Evolutionary conservation across 164 flowering plant species (phyloP), one percentile per base, ranked within the genome.

Genomic region (Magnolia changhungtana): DNA sequence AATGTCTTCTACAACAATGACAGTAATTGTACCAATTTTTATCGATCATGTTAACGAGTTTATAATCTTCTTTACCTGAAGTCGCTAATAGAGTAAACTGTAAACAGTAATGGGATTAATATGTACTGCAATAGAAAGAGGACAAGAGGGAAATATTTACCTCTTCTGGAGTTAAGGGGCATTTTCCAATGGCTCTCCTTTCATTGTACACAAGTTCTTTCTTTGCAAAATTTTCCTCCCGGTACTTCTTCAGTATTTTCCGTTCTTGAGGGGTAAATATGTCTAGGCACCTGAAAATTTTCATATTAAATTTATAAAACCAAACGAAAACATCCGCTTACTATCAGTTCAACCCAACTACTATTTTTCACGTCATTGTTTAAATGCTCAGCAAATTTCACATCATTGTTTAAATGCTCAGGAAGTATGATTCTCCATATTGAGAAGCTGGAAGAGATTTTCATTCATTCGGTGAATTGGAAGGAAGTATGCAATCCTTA

Each of bases 121-220:
- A 16, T 14, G 13, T 55, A 55, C 61, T 55, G 61, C 16, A 55
- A 55, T 55, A 55, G 18, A 11, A 55, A 55, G 61, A 55, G 50
- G 29, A 74, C 16, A 71, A 75, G 50, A n/a, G 45, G 76, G 63
- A 72, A 80, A 50, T 27, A 8, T 67, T 85, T 80, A 94, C 99
- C 99, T 96, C 99, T 85, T 96, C 99, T n/a, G 99, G 98, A 77
- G 99, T 96, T 72, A 94, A 79, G 16, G 99, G 99, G 74, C 98
- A 96, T 85, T 96, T 94, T 70, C 98, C 98, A 75, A 96, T 92
- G 68, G 95, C 93, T 78, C 98, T 89, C 85, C 99, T 90, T 87
- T 91, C 96, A 75, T 73, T 79, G 80, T 90, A 90, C 58, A 87
- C 78, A 63, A 94, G 97, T 52, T 78, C 78, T 83, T 94, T 96